These are phyloP conservation scores for Pseudogymnoascus destructans DNA, from an alignment of 2,329 filamentous ascomycete species.

Conservation along the genomic window DNA sequence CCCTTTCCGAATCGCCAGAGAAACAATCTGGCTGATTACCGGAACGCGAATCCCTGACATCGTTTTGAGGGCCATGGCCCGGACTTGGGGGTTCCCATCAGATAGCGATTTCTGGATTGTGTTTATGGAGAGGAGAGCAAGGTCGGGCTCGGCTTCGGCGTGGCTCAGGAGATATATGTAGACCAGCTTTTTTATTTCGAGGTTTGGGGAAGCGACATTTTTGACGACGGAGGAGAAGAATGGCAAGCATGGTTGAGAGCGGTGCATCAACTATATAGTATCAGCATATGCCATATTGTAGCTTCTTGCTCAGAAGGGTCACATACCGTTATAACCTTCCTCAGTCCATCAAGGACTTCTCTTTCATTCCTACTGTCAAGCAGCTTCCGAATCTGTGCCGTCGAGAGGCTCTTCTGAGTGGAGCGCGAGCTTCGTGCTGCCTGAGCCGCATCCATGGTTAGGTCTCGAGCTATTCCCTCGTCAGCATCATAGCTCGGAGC, in stretches of 20 bases:
- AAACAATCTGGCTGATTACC: constrained; percentile 95
- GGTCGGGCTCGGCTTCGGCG: constrained; percentile 90
- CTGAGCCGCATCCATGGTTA: constrained; percentile 93
- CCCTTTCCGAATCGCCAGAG: constrained; percentile 87
- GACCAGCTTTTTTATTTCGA: constrained; percentile 95
- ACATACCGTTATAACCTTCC: constrained; percentile 72
- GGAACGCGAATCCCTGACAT: constrained; percentile 98
- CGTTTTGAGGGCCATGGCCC: constrained; percentile 82
- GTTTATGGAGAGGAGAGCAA: constrained; percentile 92
- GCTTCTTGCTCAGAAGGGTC: constrained; percentile 4
- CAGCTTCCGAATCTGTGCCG: constrained; percentile 83
- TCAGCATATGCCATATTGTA: constrained; percentile 4
- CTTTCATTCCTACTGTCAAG: constrained; percentile 87
- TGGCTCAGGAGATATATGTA: constrained; percentile 97
- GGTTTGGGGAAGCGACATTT: constrained; percentile 85
- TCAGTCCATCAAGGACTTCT: constrained; percentile 83
- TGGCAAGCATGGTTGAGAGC: constrained; percentile 70
- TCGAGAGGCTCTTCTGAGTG: constrained; percentile 53
- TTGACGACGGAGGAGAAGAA: constrained; percentile 99
- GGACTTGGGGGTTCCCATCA: constrained; percentile 78
- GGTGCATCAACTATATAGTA: constrained; percentile 77
- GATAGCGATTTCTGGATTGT: constrained; percentile 97
- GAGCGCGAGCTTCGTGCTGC: constrained; percentile 58
- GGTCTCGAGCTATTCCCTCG: constrained; percentile 61
- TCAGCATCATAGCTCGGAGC: background rate